These are phyloP conservation scores for Yamadazyma pseudoaaseri DNA, from an alignment of 1,139 yeast genomes.

Conservation along the genomic window DNA sequence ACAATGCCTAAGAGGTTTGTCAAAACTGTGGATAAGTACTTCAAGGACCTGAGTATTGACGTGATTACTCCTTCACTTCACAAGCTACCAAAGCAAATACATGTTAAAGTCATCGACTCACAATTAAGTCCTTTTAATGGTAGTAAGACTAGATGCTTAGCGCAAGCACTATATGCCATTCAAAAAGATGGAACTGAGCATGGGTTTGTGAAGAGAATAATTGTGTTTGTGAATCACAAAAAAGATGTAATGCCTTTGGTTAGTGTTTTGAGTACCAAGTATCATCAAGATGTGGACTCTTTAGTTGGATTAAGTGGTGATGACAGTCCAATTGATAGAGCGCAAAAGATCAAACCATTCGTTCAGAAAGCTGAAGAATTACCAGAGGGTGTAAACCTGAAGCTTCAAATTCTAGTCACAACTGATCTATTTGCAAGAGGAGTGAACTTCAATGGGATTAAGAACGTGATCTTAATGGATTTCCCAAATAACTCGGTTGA, in stretches of 20 bases:
- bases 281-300: constrained; percentile 52
- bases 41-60: constrained; percentile 59
- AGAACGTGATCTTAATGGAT: constrained; percentile 82
- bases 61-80: constrained; percentile 83
- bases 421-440: constrained; percentile 93
- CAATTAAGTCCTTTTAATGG: constrained; percentile 76
- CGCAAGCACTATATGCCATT: constrained; percentile 86
- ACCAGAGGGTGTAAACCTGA: constrained; percentile 20
- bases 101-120: constrained; percentile 74
- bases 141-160: constrained; percentile 77
- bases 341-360: constrained; percentile 57
- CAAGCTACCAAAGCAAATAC: constrained; percentile 72
- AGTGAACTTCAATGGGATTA: constrained; percentile 75
- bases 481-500: constrained; percentile 84
- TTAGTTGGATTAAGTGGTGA: constrained; percentile 64
- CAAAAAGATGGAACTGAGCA: constrained; percentile 80
- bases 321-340: constrained; percentile 58
- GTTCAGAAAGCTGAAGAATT: constrained; percentile 48
- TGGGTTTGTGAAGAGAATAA: constrained; percentile 74
- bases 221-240: constrained; percentile 82
- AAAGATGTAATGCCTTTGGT: constrained; percentile 61
- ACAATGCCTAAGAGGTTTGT: constrained; percentile 84
- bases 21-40: constrained; percentile 55
- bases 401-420: constrained; percentile 69
- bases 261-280: constrained; percentile 47